phyloP scores from a whole-genome alignment of 805 yeast species.

The Phaffomyces opuntiae region DNA sequence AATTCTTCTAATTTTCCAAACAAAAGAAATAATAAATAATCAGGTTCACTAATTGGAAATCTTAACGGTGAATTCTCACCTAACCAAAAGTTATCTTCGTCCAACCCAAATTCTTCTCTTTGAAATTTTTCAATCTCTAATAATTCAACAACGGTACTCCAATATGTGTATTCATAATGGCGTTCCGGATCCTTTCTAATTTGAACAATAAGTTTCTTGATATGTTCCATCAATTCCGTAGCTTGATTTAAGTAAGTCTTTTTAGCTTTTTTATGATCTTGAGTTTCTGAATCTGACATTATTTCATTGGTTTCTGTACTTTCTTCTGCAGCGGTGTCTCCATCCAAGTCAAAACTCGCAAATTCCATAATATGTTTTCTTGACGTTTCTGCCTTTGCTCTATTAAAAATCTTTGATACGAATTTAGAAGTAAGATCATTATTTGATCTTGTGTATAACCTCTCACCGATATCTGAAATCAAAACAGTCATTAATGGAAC shows the following conservation, averaged over 20 bases:
- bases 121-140: slow-evolving; percentile 23
- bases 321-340: not conserved
- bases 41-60: slow-evolving; percentile 63
- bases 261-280: not conserved
- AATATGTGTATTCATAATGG: slow-evolving; percentile 43
- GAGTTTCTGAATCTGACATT: not conserved
- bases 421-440: slow-evolving; percentile 9
- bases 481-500: slow-evolving; percentile 84
- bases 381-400: not conserved
- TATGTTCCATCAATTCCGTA: not conserved
- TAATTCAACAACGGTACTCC: slow-evolving; percentile 36
- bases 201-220: slow-evolving; percentile 12
- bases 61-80: slow-evolving; percentile 61
- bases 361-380: not conserved
- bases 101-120: slow-evolving; percentile 10
- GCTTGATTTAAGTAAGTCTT: not conserved
- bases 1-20: slow-evolving; percentile 20
- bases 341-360: not conserved
- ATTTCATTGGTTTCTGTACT: not conserved
- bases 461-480: slow-evolving; percentile 66
- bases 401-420: slow-evolving; percentile 6
- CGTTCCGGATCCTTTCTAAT: slow-evolving; percentile 21
- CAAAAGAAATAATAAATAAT: slow-evolving; percentile 42
- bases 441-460: slow-evolving; percentile 30
- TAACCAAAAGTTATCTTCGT: slow-evolving; percentile 49